A percentile compares a stretch with the other conserved stretches of the same genome.
These are phyloP conservation scores for Peniophora sp. DNA, from an alignment of 1,284 basidiomycete species.

Conservation along the genomic window DNA sequence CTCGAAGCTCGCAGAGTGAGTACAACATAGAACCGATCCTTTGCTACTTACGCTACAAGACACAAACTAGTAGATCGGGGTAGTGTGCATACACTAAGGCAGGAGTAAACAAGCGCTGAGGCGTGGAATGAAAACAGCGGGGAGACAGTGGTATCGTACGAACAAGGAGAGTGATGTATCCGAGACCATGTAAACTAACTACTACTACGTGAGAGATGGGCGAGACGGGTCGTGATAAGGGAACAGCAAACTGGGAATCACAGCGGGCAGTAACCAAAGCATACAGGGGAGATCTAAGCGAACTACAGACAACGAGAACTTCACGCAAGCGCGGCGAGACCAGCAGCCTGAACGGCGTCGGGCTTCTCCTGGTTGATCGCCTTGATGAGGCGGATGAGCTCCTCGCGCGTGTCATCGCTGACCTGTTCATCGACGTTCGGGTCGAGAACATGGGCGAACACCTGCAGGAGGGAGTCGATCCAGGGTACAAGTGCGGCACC, in stretches of 20 bases:
- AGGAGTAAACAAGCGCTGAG: too few relatives aligned
- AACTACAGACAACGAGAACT: not conserved
- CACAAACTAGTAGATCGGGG: too few relatives aligned
- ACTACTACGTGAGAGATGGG: too few relatives aligned
- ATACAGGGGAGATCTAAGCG: not conserved
- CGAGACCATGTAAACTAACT: too few relatives aligned
- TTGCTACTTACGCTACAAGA: too few relatives aligned
- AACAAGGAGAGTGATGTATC: not conserved
- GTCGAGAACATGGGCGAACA: constrained; percentile 84
- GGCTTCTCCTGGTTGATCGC: constrained; percentile 71
- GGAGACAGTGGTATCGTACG: not conserved
- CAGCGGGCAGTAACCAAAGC: too few relatives aligned
- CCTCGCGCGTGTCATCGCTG: constrained; percentile 66
- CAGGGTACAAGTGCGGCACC: constrained; percentile 67
- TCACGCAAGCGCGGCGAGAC: constrained; percentile 47
- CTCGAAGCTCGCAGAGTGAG: too few relatives aligned
- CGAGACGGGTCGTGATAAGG: too few relatives aligned
- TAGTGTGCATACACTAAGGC: too few relatives aligned
- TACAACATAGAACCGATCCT: too few relatives aligned
- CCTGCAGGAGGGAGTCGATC: constrained; percentile 76
- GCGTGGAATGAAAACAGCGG: not conserved
- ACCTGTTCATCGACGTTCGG: constrained; percentile 67
- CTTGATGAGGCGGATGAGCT: constrained; percentile 71
- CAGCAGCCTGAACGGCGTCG: constrained; percentile 68
- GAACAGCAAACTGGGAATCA: too few relatives aligned